phyloP scores from a whole-genome alignment of 306 rosid genomes.

The Corylus heterophylla region DNA sequence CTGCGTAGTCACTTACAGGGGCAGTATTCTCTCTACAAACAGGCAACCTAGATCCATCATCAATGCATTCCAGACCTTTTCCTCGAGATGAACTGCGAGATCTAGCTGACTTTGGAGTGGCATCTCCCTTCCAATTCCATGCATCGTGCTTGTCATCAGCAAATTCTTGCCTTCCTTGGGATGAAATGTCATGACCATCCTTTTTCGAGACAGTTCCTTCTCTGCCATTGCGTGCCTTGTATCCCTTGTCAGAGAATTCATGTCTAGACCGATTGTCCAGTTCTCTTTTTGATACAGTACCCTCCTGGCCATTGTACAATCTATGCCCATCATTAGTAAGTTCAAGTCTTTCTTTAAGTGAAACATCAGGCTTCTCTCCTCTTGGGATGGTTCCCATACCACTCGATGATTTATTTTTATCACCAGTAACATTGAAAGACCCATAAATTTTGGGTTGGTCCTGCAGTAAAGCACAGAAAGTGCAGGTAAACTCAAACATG shows the following conservation, averaged over 20 bases:
- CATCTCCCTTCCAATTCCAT: constrained; percentile 40
- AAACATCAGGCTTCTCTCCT: constrained; percentile 26
- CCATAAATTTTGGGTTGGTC: constrained; percentile 42
- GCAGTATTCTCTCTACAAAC: constrained; percentile 42
- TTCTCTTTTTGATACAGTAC: constrained; percentile 41
- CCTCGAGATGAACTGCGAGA: constrained; percentile 51
- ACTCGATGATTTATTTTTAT: constrained; percentile 31
- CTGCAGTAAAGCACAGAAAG: constrained; percentile 53
- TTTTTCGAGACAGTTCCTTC: constrained; percentile 43
- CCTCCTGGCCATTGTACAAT: constrained; percentile 43
- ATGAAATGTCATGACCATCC: constrained; percentile 34
- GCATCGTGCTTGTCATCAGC: constrained; percentile 44
- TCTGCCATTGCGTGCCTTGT: constrained; percentile 34
- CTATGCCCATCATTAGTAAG: constrained; percentile 30
- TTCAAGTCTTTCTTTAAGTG: constrained; percentile 27
- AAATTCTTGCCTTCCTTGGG: constrained; percentile 45
- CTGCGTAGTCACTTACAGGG: constrained; percentile 42
- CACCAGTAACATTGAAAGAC: constrained; percentile 27
- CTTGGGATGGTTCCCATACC: constrained; percentile 42
- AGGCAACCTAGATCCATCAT: constrained; percentile 42
- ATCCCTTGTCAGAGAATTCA: constrained; percentile 41
- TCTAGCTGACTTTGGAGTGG: constrained; percentile 43
- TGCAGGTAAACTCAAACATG: constrained; percentile 17
- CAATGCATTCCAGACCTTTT: constrained; percentile 39
- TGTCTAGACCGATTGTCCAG: constrained; percentile 39